Base-by-base conservation (phyloP, 495 filamentous ascomycete species). In the Aspergillus cristatus region DNA sequence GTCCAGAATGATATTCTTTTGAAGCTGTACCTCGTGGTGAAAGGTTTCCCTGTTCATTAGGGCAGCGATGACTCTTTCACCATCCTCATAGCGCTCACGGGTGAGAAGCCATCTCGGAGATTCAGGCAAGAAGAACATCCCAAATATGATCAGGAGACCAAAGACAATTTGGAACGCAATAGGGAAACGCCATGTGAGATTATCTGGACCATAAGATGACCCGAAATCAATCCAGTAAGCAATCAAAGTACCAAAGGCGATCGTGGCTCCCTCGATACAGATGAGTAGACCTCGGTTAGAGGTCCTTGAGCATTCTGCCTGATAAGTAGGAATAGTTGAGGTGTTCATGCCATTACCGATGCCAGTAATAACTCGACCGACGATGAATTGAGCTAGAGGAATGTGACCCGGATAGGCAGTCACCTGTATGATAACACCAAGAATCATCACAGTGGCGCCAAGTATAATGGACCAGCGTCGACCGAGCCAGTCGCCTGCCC, bases 161-260 rank as follows among this genome's bases (percentile, higher is more conserved):
- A 88, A 87, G 31, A 86, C 39, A 37, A 84, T 67, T 65, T 89
- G 84, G 72, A 90, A 86, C 8, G 80, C 81, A 41, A 89, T 86
- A 13, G 84, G 84, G 65, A 88, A 84, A 14, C 84, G 73, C 84
- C 84, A 89, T 13, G 74, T 71, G 5, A 86, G 60, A 45, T 78
- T 71, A 7, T 58, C 44, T 2, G 74, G 71, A 3, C 79, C 81
- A 32, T 81, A 90, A 10, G 74, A 75, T 14, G 81, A 75, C 24
- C 84, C 85, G 46, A 82, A 91, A 43, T 89, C 82, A 42, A 91
- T 76, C 85, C 85, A 91, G 62, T 89, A 89, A 7, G 83, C 82
- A 30, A 89, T 83, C 46, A 81, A 55, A 37, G 62, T 67, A 34
- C 85, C 85, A 37, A 89, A 83, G 29, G 84, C 84, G 42, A 89